Base-by-base conservation (phyloP, 306 rosid species). In the Vachellia pachyceras region DNA sequence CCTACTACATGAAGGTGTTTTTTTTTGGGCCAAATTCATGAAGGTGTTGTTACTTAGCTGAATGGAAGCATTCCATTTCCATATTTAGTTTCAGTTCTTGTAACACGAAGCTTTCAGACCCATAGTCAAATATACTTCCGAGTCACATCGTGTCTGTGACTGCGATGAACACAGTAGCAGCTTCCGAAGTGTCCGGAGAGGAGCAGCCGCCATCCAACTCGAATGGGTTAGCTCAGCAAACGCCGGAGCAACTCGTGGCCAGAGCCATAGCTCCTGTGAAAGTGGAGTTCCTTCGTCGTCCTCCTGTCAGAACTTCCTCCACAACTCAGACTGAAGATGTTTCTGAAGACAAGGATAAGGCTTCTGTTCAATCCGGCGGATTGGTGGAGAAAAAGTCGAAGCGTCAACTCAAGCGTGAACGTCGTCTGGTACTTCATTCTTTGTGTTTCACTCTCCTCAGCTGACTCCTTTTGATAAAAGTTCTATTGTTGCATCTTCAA, bases 331-430 rank as follows among this genome's bases (percentile, higher is more conserved):
- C 54, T 75, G 87, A 81, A 79, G 77, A 46, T 63, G 87, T 75
- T 66, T 69, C 89, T 1, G 61, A 67, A 8, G 23, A 37, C 46
- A 80, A 80, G 25, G 77, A 84, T 33, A 85, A 81, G 72, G 18
- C 75, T 57, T 44, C 92, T 22, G 35, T 79, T 71, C 84, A 79
- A 50, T 46, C 89, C 2, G 65, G 47, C 1, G 60, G 60, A 65
- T 58, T 88, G 12, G 82, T 78, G 4, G 95, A 93, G 81, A 93
- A 93, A 90, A 93, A 92, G 82, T 95, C 99, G 45, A 95, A 91
- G 74, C 99, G 99, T 78, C 99, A 95, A 60, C 90, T 91, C 86
- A 95, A 95, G 87, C 97, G 99, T 20, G 99, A 93, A 73, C 97
- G 98, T 80, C 95, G 84, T 25, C 88, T 91, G 97, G 98, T 90